phyloP scores from a whole-genome alignment of 23 red algal species.

The Agarophyton chilense region DNA sequence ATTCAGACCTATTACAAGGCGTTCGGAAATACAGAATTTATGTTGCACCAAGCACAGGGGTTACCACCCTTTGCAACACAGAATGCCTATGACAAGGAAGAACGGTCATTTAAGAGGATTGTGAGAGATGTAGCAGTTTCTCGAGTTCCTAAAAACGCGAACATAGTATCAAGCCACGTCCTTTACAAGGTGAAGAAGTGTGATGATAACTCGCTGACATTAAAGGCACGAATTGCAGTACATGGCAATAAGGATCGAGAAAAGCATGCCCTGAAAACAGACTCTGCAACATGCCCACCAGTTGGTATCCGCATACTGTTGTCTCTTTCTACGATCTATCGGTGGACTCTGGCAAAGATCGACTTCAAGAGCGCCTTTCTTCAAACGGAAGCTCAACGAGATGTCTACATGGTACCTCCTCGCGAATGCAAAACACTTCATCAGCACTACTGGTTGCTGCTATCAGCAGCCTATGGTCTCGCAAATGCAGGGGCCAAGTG shows the following conservation, averaged over 20 bases:
- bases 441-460: conserved; percentile 29
- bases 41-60: conserved; percentile 18
- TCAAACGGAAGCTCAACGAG: conserved; percentile 36
- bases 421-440: neutral
- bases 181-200: conserved; percentile 46
- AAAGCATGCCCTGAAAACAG: conserved; percentile 25
- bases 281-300: conserved; percentile 42
- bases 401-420: conserved; percentile 38
- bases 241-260: conserved; percentile 44
- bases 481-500: conserved; percentile 52
- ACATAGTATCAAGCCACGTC: conserved; percentile 41
- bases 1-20: conserved; percentile 10
- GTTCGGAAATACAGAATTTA: conserved; percentile 34
- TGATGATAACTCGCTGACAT: conserved; percentile 21
- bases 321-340: neutral
- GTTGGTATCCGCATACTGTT: conserved; percentile 24
- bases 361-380: conserved; percentile 45
- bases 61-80: conserved; percentile 11
- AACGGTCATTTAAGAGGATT: conserved; percentile 46
- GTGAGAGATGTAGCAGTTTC: conserved; percentile 21
- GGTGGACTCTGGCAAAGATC: conserved; percentile 22
- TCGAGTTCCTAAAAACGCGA: neutral
- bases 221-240: conserved; percentile 32
- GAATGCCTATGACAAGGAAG: conserved; percentile 34
- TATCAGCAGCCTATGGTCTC: conserved; percentile 37